Evolutionary conservation across 139 green algal genomes (phyloP).

Genomic region (Chlorella sp.): DNA sequence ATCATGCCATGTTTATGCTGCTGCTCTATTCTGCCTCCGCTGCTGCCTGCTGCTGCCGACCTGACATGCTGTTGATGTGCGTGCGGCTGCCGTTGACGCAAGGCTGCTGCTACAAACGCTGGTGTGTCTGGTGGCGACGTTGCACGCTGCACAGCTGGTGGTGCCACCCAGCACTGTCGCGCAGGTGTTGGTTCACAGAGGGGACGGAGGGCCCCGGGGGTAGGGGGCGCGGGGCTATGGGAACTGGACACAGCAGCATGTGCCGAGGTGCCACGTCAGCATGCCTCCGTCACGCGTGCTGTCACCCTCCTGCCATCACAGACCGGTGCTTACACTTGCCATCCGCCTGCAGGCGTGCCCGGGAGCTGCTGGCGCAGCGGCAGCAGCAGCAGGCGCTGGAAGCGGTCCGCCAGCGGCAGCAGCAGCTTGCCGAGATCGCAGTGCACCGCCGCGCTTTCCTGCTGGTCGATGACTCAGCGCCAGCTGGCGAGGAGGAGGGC

Average conservation of each 20-base stretch:
- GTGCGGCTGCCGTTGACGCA: not conserved
- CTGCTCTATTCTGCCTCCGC: not conserved
- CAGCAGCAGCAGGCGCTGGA: conserved; percentile 35
- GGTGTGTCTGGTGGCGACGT: not conserved
- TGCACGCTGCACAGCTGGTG: no score
- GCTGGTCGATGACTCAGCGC: not conserved
- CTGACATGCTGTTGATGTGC: not conserved
- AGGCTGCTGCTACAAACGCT: not conserved
- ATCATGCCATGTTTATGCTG: not conserved
- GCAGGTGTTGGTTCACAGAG: no score
- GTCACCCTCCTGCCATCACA: not conserved
- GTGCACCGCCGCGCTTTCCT: conserved; percentile 32
- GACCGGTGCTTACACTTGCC: no score
- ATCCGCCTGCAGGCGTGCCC: not conserved
- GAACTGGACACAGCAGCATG: no score
- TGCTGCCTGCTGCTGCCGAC: not conserved
- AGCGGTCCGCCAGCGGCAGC: conserved; percentile 33
- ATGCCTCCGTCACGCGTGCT: not conserved
- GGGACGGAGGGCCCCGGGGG: no score
- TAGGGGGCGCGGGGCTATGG: no score
- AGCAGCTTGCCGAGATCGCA: conserved; percentile 22
- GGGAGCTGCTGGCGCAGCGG: conserved; percentile 34
- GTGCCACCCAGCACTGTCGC: no score
- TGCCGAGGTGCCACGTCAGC: no score
- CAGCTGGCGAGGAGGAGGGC: not conserved